These are phyloP conservation scores for Pisolithus orientalis DNA, from an alignment of 768 basidiomycete genomes.

Conservation along the genomic window DNA sequence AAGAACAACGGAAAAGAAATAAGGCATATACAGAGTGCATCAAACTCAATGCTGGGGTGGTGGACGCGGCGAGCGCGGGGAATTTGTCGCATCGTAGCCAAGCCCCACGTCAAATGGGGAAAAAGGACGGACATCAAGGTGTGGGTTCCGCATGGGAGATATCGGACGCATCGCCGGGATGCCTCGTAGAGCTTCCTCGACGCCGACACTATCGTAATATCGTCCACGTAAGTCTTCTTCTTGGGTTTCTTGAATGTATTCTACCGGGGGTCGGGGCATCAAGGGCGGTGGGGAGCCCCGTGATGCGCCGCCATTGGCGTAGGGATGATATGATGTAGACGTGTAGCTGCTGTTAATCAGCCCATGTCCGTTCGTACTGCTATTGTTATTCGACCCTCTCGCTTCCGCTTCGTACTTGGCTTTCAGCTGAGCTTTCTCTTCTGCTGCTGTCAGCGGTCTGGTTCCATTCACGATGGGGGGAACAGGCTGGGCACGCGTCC, in stretches of 20 bases:
- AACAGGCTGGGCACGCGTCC: conserved; percentile 25
- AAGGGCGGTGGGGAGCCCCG: conserved; percentile 32
- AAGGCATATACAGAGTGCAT: neutral
- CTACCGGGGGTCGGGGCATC: conserved; percentile 67
- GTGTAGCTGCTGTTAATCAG: neutral
- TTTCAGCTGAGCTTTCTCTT: conserved; percentile 69
- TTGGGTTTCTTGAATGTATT: conserved; percentile 78
- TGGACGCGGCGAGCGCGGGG: conserved; percentile 12
- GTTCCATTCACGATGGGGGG: conserved; percentile 20
- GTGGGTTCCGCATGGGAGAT: conserved; percentile 11
- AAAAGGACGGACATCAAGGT: conserved; percentile 39
- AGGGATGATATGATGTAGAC: conserved; percentile 15
- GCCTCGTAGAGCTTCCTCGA: conserved; percentile 30
- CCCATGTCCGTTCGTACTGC: neutral
- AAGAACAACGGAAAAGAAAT: neutral
- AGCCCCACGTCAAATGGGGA: conserved; percentile 38
- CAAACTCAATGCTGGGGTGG: neutral
- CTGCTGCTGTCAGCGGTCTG: conserved; percentile 55
- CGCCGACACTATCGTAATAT: conserved; percentile 18
- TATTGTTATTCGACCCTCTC: neutral
- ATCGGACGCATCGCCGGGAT: conserved; percentile 13
- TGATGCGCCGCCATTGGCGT: conserved; percentile 9
- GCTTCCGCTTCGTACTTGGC: conserved; percentile 62
- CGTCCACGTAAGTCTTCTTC: conserved; percentile 63
- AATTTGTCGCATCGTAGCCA: neutral